Evolutionary conservation across 352 stramenopile genomes (phyloP).

Genomic region (Phytopythium oedochilum): DNA sequence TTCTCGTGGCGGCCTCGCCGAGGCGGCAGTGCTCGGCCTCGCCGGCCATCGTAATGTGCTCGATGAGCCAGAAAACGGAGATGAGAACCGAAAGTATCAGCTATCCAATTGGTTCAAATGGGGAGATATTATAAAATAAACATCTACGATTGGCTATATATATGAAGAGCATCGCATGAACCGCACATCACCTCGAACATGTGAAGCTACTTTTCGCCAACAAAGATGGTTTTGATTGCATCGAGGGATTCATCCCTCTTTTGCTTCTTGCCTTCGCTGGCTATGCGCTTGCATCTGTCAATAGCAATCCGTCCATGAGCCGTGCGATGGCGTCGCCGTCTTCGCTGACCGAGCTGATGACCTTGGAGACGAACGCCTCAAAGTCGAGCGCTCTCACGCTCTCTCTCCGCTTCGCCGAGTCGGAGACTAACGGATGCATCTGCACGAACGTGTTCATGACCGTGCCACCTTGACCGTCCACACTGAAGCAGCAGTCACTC

Average conservation of each 20-base stretch:
- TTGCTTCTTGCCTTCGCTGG: neutral
- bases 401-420: neutral
- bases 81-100: neutral
- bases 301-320: slow-evolving; percentile 1
- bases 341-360: neutral
- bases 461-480: slow-evolving; percentile 5
- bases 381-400: neutral
- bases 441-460: slow-evolving; percentile 22
- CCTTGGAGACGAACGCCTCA: neutral
- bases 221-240: too few relatives aligned
- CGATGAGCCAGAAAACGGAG: too few relatives aligned
- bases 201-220: too few relatives aligned
- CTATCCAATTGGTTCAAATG: neutral
- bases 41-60: too few relatives aligned
- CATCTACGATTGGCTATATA: neutral
- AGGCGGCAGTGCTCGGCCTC: neutral
- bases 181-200: too few relatives aligned
- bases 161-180: neutral
- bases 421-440: neutral
- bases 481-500: neutral
- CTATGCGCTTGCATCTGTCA: neutral
- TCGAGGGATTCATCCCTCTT: too few relatives aligned
- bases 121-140: neutral
- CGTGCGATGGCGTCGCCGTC: slow-evolving; percentile 4
- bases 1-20: neutral